phyloP scores from a whole-genome alignment of 208 protist species.

The Trypanosoma platydactyli region DNA sequence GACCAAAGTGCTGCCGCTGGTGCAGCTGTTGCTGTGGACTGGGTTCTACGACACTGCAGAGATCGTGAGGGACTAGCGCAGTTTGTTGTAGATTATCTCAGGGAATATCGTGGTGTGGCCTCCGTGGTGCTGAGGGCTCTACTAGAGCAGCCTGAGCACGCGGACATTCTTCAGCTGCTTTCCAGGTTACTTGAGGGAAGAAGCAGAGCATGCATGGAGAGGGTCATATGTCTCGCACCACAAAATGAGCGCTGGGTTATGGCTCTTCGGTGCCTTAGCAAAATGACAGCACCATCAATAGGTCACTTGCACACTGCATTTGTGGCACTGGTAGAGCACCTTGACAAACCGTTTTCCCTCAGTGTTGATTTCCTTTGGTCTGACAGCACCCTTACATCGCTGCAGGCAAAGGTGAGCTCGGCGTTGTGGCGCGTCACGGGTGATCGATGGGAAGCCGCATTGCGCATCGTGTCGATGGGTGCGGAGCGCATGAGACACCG shows the following conservation, averaged over 20 bases:
- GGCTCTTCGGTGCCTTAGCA: constrained; percentile 7
- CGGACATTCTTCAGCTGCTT: neutral
- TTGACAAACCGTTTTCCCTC: constrained; percentile 1
- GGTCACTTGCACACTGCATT: constrained; percentile 14
- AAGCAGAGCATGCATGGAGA: neutral
- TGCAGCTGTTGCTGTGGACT: constrained; percentile 3
- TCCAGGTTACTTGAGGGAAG: constrained; percentile 6
- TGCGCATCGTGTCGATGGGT: constrained; percentile 9
- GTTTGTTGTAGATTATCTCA: constrained; percentile 11
- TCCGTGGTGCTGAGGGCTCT: constrained; percentile 4
- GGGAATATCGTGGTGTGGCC: neutral
- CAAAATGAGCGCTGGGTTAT: constrained; percentile 15
- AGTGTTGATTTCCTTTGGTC: constrained; percentile 20
- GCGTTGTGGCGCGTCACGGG: neutral
- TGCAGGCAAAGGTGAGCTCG: constrained; percentile 13
- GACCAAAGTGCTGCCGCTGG: neutral
- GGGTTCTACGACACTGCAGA: constrained; percentile 18
- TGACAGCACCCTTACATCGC: constrained; percentile 15
- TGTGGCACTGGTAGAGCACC: neutral
- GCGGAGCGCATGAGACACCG: constrained; percentile 2
- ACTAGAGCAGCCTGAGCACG: constrained; percentile 2
- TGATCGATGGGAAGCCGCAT: constrained; percentile 12
- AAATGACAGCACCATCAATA: constrained; percentile 14
- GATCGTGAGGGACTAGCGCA: constrained; percentile 7
- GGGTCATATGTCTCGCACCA: constrained; percentile 1